phyloP scores from a whole-genome alignment of 495 filamentous ascomycete genomes.

The Friedmanniomyces simplex region DNA sequence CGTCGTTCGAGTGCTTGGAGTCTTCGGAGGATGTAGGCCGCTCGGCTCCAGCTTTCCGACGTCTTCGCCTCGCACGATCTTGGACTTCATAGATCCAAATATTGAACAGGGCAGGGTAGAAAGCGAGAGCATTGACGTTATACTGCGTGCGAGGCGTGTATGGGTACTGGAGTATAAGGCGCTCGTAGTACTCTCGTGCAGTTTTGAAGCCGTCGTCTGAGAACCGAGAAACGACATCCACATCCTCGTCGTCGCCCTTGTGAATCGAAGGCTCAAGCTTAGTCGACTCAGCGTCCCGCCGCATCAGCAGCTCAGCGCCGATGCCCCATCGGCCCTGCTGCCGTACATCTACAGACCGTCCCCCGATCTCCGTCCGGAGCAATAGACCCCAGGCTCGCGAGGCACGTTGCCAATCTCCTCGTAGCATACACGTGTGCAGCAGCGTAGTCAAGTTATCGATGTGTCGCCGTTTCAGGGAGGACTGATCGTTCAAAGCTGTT shows the following conservation, averaged over 20 bases:
- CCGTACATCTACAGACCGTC: slow-evolving; percentile 45
- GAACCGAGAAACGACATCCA: slow-evolving; percentile 25
- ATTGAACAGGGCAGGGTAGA: slow-evolving; percentile 58
- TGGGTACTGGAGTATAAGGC: slow-evolving; percentile 56
- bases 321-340: slow-evolving; percentile 53
- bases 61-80: slow-evolving; percentile 31
- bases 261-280: background rate
- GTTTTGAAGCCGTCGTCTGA: slow-evolving; percentile 44
- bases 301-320: slow-evolving; percentile 57
- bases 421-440: slow-evolving; percentile 50
- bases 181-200: slow-evolving; percentile 55
- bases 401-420: slow-evolving; percentile 52
- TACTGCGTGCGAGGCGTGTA: slow-evolving; percentile 21
- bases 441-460: slow-evolving; percentile 48
- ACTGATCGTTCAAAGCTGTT: background rate
- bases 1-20: background rate
- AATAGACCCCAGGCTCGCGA: slow-evolving; percentile 55
- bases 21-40: background rate
- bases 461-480: slow-evolving; percentile 43
- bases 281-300: slow-evolving; percentile 6
- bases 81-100: slow-evolving; percentile 55
- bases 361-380: slow-evolving; percentile 44
- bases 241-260: background rate
- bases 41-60: background rate
- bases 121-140: slow-evolving; percentile 41